Percentiles rank a stretch among this genome's conserved stretches.
These are phyloP conservation scores for Rhynchosporium secalis DNA, from an alignment of 2,329 filamentous ascomycete species.

Conservation along the genomic window DNA sequence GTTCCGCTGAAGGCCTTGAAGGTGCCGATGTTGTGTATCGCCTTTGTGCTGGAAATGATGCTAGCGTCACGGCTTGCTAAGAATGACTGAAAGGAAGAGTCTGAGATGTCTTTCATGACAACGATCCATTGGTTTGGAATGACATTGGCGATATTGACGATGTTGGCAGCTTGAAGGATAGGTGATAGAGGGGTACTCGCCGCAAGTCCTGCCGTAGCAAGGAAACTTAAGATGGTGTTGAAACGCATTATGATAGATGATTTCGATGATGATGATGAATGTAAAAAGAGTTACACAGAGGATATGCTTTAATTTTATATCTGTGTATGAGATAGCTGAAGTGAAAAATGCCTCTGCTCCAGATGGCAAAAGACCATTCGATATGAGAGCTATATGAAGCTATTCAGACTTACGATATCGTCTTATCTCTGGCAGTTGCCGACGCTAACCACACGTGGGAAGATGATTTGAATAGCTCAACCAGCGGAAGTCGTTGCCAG, in stretches of 20 bases:
- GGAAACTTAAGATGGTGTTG: constrained; percentile 1
- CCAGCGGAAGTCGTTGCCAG: neutral
- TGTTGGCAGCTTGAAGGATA: neutral
- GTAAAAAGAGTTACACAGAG: neutral
- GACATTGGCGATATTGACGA: constrained; percentile 1
- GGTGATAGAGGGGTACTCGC: constrained; percentile 4
- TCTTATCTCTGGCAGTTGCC: neutral
- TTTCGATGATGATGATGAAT: neutral
- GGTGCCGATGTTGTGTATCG: neutral
- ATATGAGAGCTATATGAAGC: neutral
- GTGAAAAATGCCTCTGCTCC: no score
- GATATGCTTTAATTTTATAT: neutral
- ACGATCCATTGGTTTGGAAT: constrained; percentile 10
- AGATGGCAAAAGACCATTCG: neutral
- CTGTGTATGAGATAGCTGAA: neutral
- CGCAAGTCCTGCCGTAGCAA: constrained; percentile 1
- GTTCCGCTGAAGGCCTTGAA: constrained; percentile 10
- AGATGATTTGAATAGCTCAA: neutral
- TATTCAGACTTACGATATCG: constrained; percentile 1
- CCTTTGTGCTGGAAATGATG: constrained; percentile 4
- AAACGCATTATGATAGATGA: constrained; percentile 1
- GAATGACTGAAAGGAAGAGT: neutral
- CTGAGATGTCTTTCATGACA: constrained; percentile 12
- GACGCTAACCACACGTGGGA: neutral
- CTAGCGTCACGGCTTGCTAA: constrained; percentile 4